Base-by-base conservation (phyloP, 73 alveolate species). In the Effrenium voratum region DNA sequence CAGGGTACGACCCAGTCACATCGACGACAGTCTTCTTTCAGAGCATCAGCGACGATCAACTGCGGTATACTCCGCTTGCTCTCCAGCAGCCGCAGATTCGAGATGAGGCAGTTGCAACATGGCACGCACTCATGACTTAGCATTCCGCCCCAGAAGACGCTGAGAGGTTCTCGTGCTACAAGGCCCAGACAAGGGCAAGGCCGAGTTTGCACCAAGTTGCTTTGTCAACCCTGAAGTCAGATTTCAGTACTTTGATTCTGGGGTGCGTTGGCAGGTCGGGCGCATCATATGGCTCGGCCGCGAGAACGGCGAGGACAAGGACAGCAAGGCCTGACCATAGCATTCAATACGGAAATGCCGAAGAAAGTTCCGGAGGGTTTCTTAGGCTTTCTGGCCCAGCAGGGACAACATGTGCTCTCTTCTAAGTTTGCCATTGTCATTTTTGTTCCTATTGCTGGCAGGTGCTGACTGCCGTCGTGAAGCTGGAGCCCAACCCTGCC, bases 101-200 rank as follows among this genome's bases (percentile, higher is more conserved):
- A 57, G 97, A 90, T 40, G 97, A 90, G 97, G 97, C 92, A 8
- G n/a, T n/a, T n/a, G n/a, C 22, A 26, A 63, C 41, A 12, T 8
- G 93, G 80, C 70, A 50, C 8, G 50, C 41, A 26, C 3, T 46
- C 40, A n/a, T 44, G 30, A 16, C 40, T 41, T n/a, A 75, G 63
- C 90, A 79, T 3, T 26, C 86, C 40, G n/a, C n/a, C n/a, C n/a
- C n/a, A n/a, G n/a, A n/a, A n/a, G n/a, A n/a, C 8, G 8, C 63
- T 52, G 40, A 38, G 43, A 87, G 97, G 97, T 90, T 44, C 43
- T 90, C 73, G 97, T 90, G 44, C 88, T 90, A 49, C 97, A 90
- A 57, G 97, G 97, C 26, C 97, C 97, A 0, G 97, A 90, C 97
- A 90, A 90, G 97, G 97, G 97, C 72, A 90, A 90, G 97, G 97